Evolutionary conservation across 257 asterid species (phyloP), one percentile per base, ranked within the genome.

Genomic region (Jacaranda mimosifolia): DNA sequence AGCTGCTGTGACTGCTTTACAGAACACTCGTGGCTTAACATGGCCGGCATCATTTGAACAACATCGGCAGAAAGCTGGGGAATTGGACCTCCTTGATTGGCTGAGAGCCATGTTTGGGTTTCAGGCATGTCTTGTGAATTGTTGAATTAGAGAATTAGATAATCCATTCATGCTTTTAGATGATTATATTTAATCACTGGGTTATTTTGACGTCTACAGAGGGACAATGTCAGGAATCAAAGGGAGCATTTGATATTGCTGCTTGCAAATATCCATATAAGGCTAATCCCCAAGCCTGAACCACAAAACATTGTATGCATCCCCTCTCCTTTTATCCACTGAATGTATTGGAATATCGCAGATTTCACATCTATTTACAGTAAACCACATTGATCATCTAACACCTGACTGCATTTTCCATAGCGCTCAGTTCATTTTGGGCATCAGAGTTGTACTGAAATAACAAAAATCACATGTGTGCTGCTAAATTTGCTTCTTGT

Each of bases 81-180:
- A 91, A 65, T 74, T 93, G 83, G 99, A 96, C 89, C 88, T 96
- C 77, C 97, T 96, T 58, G 99, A 96, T 83, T 96, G 99, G 99
- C 89, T 96, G 79, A 85, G 97, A 77, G 99, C 97, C 65, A 91
- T 96, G 98, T 96, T 96, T 52, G 97, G 99, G 63, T 96, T 95
- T 87, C 99, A 95, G 97, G 98, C 87, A 89, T 69, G 90, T 59
- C 70, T 63, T 82, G 9, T 60, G 80, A 63, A 77, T 67, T 85
- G 42, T 68, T 84, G 65, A 80, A 68, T 63, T 67, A 66, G 64
- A 83, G 58, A 65, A 76, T 56, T 79, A 65, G 49, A 26, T 79
- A 19, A 52, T 69, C 19, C 6, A 49, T 51, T 79, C 55, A 72
- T 73, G 76, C 63, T 60, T 60, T 49, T 70, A 62, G 52, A 51